Evolutionary conservation across 257 asterid genomes (phyloP), one percentile per base, ranked within the genome.

Genomic region (Dorcoceras hygrometricum): DNA sequence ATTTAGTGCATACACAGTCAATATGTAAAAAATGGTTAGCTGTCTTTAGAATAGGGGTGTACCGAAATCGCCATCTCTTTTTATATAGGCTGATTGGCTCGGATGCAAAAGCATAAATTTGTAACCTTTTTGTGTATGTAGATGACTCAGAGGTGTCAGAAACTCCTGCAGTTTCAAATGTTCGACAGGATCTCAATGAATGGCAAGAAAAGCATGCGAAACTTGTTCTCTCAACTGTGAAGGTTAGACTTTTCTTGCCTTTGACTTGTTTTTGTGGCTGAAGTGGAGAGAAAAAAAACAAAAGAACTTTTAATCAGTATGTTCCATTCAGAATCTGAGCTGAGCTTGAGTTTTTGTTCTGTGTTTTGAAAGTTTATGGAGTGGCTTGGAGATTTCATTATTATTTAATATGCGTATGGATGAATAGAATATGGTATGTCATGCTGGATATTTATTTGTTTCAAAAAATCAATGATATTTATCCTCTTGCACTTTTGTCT

Each of bases 131-230:
- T 65, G 65, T 57, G 63, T 77, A 51, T 63, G 85, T 90, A 93
- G 99, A 86, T 63, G 96, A 83, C 68, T 77, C 90, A 22, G 90
- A 81, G 76, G 59, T 85, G 76, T 85, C 96, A 57, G 87, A 86
- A 73, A 76, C 84, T 77, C 96, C 96, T 59, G 79, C 89, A 59
- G 79, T 86, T 74, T 82, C 99, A 70, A 90, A 90, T 81, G 82
- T 93, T 69, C 83, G 87, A 70, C 96, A 88, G 82, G 97, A 93
- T 82, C 97, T 93, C 67, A 86, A 95, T 46, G 89, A 86, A 78
- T 93, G 91, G 90, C 95, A 93, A 83, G 99, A 81, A 80, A 88
- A 12, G 67, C 97, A 90, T 76, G 99, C 99, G 24, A 93, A 90
- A 73, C 80, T 93, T 83, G 96, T 90, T 67, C 92, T 90, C 54